Conservation (phyloP, 768 basidiomycete species). For the Dictyophora rubrovolvata region DNA sequence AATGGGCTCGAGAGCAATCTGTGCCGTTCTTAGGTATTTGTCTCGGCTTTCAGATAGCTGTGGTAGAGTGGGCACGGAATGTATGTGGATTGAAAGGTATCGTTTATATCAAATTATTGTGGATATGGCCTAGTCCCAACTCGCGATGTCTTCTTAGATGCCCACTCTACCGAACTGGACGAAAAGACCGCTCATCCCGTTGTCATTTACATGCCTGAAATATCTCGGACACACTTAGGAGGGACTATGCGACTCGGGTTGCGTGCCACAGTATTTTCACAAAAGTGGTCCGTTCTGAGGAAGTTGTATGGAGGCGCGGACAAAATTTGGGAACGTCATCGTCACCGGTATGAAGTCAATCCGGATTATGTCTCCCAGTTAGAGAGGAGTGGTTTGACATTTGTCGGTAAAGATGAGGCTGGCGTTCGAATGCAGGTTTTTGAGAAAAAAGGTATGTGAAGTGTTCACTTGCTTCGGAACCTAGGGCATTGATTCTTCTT, state of each 20-base stretch:
- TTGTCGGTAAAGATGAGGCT: slow-evolving; percentile 86
- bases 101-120: slow-evolving; percentile 12
- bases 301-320: slow-evolving; percentile 74
- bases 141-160: slow-evolving; percentile 38
- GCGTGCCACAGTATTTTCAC: slow-evolving; percentile 88
- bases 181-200: slow-evolving; percentile 54
- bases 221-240: slow-evolving; percentile 95
- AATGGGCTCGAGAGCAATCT: slow-evolving; percentile 92
- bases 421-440: slow-evolving; percentile 97
- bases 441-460: slow-evolving; percentile 64
- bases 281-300: slow-evolving; percentile 60
- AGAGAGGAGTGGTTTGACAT: slow-evolving; percentile 60
- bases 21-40: slow-evolving; percentile 95
- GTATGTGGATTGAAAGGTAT: slow-evolving; percentile 62
- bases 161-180: slow-evolving; percentile 78
- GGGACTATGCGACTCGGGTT: slow-evolving; percentile 99
- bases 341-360: slow-evolving; percentile 95
- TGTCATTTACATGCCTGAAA: slow-evolving; percentile 97
- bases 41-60: slow-evolving; percentile 94
- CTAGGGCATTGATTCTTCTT: not conserved
- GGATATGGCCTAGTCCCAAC: not conserved
- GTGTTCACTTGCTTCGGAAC: not conserved
- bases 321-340: slow-evolving; percentile 91
- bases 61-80: slow-evolving; percentile 88
- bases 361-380: slow-evolving; percentile 72